Conservation (phyloP, 305 asterid genomes). For the Fraxinus sp. region DNA sequence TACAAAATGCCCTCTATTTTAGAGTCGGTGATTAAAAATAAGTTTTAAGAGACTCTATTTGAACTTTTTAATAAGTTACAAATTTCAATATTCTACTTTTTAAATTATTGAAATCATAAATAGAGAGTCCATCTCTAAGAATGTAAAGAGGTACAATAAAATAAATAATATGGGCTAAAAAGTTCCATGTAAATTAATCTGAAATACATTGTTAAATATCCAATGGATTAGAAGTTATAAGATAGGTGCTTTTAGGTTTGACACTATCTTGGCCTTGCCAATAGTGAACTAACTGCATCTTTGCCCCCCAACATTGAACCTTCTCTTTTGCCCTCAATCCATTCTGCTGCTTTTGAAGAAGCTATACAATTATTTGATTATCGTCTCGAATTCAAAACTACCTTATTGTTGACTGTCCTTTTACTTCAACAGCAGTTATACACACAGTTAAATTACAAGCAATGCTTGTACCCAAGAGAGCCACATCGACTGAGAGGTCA, state of each 20-base stretch:
- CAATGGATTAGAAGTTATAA: background rate
- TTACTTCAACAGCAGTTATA: background rate
- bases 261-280: background rate
- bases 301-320: background rate
- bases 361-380: background rate
- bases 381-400: background rate
- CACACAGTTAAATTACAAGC: background rate
- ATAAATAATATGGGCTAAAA: background rate
- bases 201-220: background rate
- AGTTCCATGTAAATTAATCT: background rate
- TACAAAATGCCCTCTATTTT: background rate
- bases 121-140: background rate
- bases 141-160: background rate
- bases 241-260: background rate
- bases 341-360: background rate
- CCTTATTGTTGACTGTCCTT: background rate
- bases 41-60: background rate
- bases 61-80: background rate
- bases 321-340: background rate
- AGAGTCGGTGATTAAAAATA: background rate
- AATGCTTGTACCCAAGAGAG: background rate
- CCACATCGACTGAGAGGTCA: background rate
- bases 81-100: too few species aligned
- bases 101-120: background rate
- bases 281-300: background rate